Evolutionary conservation across 495 filamentous ascomycete species (phyloP).

Genomic region (Penicillium pancosmium): DNA sequence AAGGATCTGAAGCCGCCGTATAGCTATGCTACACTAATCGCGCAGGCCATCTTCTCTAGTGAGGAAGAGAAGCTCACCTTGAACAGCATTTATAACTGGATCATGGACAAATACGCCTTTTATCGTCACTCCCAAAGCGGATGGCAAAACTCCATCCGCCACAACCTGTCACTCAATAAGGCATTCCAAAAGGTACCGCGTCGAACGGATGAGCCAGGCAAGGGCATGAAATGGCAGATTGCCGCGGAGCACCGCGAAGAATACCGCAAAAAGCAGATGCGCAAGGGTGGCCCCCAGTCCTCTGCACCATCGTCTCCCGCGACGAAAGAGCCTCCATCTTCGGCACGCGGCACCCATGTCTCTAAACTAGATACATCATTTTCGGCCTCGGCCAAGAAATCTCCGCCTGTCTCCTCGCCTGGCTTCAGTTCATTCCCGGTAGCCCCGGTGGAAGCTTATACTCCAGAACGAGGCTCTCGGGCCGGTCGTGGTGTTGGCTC

Average conservation of each 20-base stretch:
- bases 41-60: conserved; percentile 86
- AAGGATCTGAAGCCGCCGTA: conserved; percentile 91
- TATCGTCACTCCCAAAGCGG: conserved; percentile 81
- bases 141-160: conserved; percentile 98
- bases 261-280: conserved; percentile 61
- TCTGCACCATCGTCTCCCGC: conserved; percentile 52
- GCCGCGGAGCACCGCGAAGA: conserved; percentile 78
- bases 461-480: conserved; percentile 49
- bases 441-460: conserved; percentile 51
- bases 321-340: conserved; percentile 42
- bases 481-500: conserved; percentile 35
- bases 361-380: conserved; percentile 50
- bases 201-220: conserved; percentile 91
- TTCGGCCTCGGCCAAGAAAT: conserved; percentile 49
- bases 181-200: conserved; percentile 90
- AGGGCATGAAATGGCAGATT: conserved; percentile 98
- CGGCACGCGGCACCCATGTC: conserved; percentile 24
- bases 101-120: conserved; percentile 85
- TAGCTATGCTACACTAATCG: conserved; percentile 97
- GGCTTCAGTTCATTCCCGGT: conserved; percentile 53
- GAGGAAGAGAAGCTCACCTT: conserved; percentile 85
- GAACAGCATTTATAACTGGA: conserved; percentile 88
- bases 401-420: conserved; percentile 53
- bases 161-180: conserved; percentile 93
- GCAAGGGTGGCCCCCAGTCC: conserved; percentile 49